These are phyloP conservation scores for Mycena alexandri DNA, from an alignment of 768 basidiomycete genomes.

Conservation along the genomic window DNA sequence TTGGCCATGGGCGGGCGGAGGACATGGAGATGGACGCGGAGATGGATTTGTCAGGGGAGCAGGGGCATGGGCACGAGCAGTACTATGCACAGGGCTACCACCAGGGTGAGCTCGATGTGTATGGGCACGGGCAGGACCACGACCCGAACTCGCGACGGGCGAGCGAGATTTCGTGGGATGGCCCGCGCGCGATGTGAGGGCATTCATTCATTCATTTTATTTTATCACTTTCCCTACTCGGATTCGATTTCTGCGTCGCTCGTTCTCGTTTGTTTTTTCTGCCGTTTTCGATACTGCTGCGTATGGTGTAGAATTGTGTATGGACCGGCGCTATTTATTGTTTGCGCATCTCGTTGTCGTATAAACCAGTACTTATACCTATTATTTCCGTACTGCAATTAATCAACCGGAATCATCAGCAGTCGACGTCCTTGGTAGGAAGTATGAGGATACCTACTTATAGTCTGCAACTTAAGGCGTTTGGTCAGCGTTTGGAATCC, in stretches of 20 bases:
- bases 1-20: slow-evolving; percentile 26
- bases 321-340: slow-evolving; percentile 33
- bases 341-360: slow-evolving; percentile 10
- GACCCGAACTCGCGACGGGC: slow-evolving; percentile 44
- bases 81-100: slow-evolving; percentile 37
- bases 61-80: slow-evolving; percentile 3
- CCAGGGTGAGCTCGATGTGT: slow-evolving; percentile 44
- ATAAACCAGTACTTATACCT: slow-evolving; percentile 36
- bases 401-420: slow-evolving; percentile 10
- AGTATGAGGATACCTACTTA: no score
- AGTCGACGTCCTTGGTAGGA: no score
- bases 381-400: slow-evolving; percentile 34
- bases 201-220: slow-evolving; percentile 29
- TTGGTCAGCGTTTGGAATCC: no score
- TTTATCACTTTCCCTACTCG: background rate
- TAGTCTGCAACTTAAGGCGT: no score
- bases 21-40: slow-evolving; percentile 22
- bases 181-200: slow-evolving; percentile 57
- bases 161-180: slow-evolving; percentile 54
- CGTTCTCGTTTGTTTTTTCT: slow-evolving; percentile 13
- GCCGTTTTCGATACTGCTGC: slow-evolving; percentile 39
- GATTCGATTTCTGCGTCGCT: slow-evolving; percentile 4
- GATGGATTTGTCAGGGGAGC: slow-evolving; percentile 3
- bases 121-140: slow-evolving; percentile 36
- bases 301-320: slow-evolving; percentile 38